These are phyloP conservation scores for Chalciporus sp. DNA, from an alignment of 1,284 basidiomycete genomes.

Conservation along the genomic window DNA sequence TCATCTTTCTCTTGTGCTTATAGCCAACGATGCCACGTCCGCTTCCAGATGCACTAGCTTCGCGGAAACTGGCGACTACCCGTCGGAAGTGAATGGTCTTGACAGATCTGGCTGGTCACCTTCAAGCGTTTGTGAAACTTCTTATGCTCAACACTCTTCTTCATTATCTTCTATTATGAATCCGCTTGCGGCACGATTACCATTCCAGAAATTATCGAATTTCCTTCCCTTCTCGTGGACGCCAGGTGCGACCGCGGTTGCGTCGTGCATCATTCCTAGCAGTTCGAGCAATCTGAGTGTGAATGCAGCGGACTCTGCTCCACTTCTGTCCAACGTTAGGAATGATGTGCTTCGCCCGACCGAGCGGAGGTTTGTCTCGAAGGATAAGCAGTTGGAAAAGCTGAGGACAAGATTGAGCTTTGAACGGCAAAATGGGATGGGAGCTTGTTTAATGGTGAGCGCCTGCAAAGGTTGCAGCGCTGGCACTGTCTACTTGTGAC, in stretches of 20 bases:
- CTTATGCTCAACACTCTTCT: slow-evolving; percentile 28
- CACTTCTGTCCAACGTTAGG: slow-evolving; percentile 12
- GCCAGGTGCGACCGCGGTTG: slow-evolving; percentile 39
- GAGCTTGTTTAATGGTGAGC: slow-evolving; percentile 34
- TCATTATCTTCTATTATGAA: slow-evolving; percentile 51
- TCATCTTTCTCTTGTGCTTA: slow-evolving; percentile 42
- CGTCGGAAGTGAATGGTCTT: slow-evolving; percentile 29
- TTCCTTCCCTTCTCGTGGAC: slow-evolving; percentile 59
- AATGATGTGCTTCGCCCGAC: slow-evolving; percentile 15
- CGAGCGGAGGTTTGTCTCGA: slow-evolving; percentile 53
- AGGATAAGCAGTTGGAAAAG: slow-evolving; percentile 63
- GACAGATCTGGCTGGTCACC: slow-evolving; percentile 2
- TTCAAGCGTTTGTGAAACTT: slow-evolving; percentile 28
- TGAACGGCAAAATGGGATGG: slow-evolving; percentile 39
- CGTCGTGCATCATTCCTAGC: slow-evolving; percentile 31
- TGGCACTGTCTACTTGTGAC: slow-evolving; percentile 46
- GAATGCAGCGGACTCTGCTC: slow-evolving; percentile 18
- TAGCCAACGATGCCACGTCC: slow-evolving; percentile 42
- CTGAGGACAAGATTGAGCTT: slow-evolving; percentile 53
- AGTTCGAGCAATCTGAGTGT: slow-evolving; percentile 26
- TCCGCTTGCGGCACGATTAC: slow-evolving; percentile 50
- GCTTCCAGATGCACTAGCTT: slow-evolving; percentile 31
- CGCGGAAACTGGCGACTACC: slow-evolving; percentile 21
- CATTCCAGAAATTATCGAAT: slow-evolving; percentile 51
- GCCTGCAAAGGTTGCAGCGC: slow-evolving; percentile 47